These are phyloP conservation scores for Xerocomellus intermedius DNA, from an alignment of 768 basidiomycete genomes.

Conservation along the genomic window DNA sequence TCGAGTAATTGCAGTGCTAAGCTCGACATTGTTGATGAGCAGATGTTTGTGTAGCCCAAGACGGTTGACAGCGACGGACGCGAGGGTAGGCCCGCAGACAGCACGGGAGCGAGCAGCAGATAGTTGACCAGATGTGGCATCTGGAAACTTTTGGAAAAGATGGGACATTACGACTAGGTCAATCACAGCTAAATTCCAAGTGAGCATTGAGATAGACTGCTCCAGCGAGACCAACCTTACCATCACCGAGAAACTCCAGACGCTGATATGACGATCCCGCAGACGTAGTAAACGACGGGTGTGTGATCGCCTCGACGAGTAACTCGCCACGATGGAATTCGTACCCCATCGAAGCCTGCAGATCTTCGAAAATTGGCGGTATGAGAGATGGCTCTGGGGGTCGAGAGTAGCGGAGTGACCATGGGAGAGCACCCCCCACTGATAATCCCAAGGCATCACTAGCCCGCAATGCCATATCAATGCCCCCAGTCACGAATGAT, in stretches of 20 bases:
- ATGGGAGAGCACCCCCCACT: slow-evolving; percentile 70
- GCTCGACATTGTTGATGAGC: slow-evolving; percentile 64
- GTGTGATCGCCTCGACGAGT: slow-evolving; percentile 79
- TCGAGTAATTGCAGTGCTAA: slow-evolving; percentile 60
- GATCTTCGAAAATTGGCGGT: slow-evolving; percentile 46
- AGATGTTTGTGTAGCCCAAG: slow-evolving; percentile 69
- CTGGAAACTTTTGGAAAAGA: slow-evolving; percentile 66
- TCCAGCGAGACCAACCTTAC: slow-evolving; percentile 41
- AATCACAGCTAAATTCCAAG: slow-evolving; percentile 51
- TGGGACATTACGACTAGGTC: slow-evolving; percentile 72
- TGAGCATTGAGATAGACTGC: slow-evolving; percentile 2
- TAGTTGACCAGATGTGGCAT: slow-evolving; percentile 74
- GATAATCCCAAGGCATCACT: slow-evolving; percentile 67
- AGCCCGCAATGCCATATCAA: slow-evolving; percentile 60
- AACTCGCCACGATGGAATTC: slow-evolving; percentile 60
- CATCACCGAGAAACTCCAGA: slow-evolving; percentile 87
- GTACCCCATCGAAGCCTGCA: slow-evolving; percentile 72
- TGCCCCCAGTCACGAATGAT: slow-evolving; percentile 69
- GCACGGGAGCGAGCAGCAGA: slow-evolving; percentile 67
- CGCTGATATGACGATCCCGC: slow-evolving; percentile 74
- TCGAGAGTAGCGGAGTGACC: slow-evolving; percentile 57
- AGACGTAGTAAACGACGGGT: slow-evolving; percentile 65
- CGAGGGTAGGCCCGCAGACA: slow-evolving; percentile 73
- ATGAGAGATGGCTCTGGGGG: slow-evolving; percentile 33
- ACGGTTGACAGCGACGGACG: slow-evolving; percentile 61